Evolutionary conservation across 139 green algal genomes (phyloP).

Genomic region (Parachlorella kessleri): DNA sequence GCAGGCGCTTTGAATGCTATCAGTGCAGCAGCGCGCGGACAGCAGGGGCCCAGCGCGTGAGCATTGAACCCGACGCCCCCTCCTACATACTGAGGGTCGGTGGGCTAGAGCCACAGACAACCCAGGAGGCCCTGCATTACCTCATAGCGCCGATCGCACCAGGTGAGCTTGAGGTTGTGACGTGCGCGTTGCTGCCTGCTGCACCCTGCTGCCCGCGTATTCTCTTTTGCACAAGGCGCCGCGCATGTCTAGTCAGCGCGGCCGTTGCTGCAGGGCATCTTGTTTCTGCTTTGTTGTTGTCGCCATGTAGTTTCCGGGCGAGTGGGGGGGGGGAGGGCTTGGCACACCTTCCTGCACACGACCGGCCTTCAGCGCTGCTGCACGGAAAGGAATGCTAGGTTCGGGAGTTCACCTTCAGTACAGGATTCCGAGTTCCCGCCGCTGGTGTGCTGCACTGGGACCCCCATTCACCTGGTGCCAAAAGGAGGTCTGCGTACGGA

Average conservation of each 20-base stretch:
- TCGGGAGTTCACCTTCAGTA: too few relatives aligned
- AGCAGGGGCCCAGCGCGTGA: constrained; percentile 42
- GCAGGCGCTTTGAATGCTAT: constrained; percentile 77
- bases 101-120: constrained; percentile 44
- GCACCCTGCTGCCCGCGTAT: neutral
- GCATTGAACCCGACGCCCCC: constrained; percentile 41
- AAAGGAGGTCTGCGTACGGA: too few relatives aligned
- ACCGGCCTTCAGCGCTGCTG: too few relatives aligned
- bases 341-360: too few relatives aligned
- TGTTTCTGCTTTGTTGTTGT: neutral
- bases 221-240: neutral
- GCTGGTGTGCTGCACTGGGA: too few relatives aligned
- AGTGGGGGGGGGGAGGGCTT: too few relatives aligned
- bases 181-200: too few relatives aligned
- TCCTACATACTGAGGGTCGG: constrained; percentile 68
- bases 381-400: too few relatives aligned
- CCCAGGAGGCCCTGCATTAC: constrained; percentile 61
- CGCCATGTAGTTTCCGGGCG: neutral
- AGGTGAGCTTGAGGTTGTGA: neutral
- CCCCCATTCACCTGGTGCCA: too few relatives aligned
- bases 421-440: too few relatives aligned
- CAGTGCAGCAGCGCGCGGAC: constrained; percentile 62
- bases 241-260: neutral
- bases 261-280: neutral
- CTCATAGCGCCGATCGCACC: constrained; percentile 43